Base-by-base conservation (phyloP, 2,329 filamentous ascomycete species). In the Cladosporium sp. region DNA sequence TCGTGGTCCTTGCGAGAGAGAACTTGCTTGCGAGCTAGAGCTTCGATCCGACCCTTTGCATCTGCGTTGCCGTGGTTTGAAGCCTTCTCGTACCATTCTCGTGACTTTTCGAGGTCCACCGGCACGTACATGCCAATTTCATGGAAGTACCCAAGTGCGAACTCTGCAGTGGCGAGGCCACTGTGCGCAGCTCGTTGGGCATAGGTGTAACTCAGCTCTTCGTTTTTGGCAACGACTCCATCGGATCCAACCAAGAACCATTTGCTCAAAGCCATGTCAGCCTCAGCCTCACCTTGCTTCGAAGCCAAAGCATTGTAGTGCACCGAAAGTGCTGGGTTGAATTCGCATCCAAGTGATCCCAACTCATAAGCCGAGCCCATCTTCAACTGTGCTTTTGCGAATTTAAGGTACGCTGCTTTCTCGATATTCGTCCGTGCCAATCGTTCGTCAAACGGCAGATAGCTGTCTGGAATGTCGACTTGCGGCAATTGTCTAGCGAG, bases 201-300 rank as follows among this genome's bases (percentile, higher is more conserved):
- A 70, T 96, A 97, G 54, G 86, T 88, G 75, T 90, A 99, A 6
- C 94, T 93, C 51, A 97, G 78, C 71, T 93, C 89, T 74, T 99
- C 94, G 69, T 97, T 97, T 81, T 97, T 97, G 61, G 90, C 84
- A 70, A 99, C 97, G 6, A 95, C 82, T 20, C 88, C 88, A 65
- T 97, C 93, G 64, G 94, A 92, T 2, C 94, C 94, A 69, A 96
- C 97, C 28, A 99, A 81, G 71, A 97, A 99, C 94, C 94, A 99
- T 74, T 96, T 94, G 75, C 93, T 97, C 61, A 99, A 92, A 28
- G 93, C 92, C 75, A 99, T 89, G 61, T 96, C 92, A 0, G 93
- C 94, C 72, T 99, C 94, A 0, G 92, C 82, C 68, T 97, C 92
- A 17, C 92, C 93, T 75, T 97, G 94, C 64, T 89, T 87, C 12